phyloP scores from a whole-genome alignment of 768 basidiomycete species.

The Scleroderma citrinum region DNA sequence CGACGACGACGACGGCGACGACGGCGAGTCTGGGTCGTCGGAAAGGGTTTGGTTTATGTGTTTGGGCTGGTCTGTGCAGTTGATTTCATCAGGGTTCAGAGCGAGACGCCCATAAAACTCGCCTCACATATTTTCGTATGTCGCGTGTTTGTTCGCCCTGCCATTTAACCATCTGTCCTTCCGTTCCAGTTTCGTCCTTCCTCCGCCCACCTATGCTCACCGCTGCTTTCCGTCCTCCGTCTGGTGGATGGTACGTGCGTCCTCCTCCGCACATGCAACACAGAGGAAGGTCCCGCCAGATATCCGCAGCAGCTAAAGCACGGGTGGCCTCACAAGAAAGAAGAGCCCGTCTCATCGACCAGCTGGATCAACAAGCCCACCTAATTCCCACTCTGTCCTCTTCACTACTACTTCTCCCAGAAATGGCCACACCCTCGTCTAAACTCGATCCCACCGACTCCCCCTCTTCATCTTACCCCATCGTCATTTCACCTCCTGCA shows the following conservation, averaged over 20 bases:
- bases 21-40: too few species aligned
- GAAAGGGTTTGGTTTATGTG: too few species aligned
- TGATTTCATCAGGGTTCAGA: too few species aligned
- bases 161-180: slow-evolving; percentile 11
- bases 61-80: too few species aligned
- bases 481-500: background rate
- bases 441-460: background rate
- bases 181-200: slow-evolving; percentile 5
- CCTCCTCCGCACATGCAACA: slow-evolving; percentile 22
- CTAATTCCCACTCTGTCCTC: background rate
- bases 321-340: slow-evolving; percentile 40
- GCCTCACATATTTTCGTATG: slow-evolving; percentile 11
- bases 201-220: slow-evolving; percentile 16
- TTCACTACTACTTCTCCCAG: slow-evolving; percentile 1
- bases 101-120: slow-evolving; percentile 12
- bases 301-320: slow-evolving; percentile 39
- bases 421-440: background rate
- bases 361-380: slow-evolving; percentile 9
- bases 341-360: slow-evolving; percentile 1
- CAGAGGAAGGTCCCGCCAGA: slow-evolving; percentile 38
- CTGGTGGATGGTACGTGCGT: slow-evolving; percentile 17
- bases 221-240: slow-evolving; percentile 18
- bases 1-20: too few species aligned
- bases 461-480: slow-evolving; percentile 1
- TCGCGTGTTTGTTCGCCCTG: background rate